phyloP scores from a whole-genome alignment of 176 grass and related monocot genomes.

The Carex myosuroides region DNA sequence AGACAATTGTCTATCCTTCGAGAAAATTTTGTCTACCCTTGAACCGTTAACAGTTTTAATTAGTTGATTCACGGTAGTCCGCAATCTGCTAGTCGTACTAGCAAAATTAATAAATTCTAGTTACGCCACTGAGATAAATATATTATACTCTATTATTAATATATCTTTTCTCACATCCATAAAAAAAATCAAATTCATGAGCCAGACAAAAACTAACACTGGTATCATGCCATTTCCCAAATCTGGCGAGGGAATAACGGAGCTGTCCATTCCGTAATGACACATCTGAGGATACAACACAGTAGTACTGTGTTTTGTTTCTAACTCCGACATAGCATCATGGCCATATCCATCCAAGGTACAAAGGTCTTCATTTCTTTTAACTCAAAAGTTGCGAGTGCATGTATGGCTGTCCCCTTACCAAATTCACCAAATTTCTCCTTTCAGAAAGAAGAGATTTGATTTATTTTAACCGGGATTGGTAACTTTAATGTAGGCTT shows the following conservation, averaged over 20 bases:
- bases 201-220: not conserved
- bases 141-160: too few relatives aligned
- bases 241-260: not conserved
- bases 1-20: too few relatives aligned
- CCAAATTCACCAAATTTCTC: not conserved
- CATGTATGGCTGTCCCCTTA: slow-evolving; percentile 2
- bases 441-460: too few relatives aligned
- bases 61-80: too few relatives aligned
- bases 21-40: too few relatives aligned
- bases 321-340: slow-evolving; percentile 9
- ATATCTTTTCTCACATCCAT: too few relatives aligned
- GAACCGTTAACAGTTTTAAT: too few relatives aligned
- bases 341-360: slow-evolving; percentile 10
- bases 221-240: not conserved
- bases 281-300: not conserved
- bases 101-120: too few relatives aligned
- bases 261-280: not conserved
- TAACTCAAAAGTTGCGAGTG: not conserved
- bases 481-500: not conserved
- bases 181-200: too few relatives aligned
- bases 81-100: too few relatives aligned
- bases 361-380: slow-evolving; percentile 2
- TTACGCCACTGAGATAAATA: too few relatives aligned
- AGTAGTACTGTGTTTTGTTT: not conserved
- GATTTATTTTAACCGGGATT: not conserved